Evolutionary conservation across 2,329 filamentous ascomycete genomes (phyloP).

Genomic region (Calonectria leucothoes): DNA sequence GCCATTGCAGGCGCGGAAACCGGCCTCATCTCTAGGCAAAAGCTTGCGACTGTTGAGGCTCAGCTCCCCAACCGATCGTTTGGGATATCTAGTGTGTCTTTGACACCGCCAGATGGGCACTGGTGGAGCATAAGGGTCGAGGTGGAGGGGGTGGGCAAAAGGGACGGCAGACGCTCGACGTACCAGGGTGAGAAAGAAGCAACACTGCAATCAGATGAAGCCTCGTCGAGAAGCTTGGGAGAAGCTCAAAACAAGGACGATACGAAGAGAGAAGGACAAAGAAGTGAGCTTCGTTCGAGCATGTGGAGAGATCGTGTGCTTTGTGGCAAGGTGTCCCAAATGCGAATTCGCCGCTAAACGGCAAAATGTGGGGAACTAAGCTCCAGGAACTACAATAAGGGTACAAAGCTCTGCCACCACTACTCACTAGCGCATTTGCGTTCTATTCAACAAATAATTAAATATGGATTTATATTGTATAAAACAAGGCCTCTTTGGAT

Average conservation of each 20-base stretch:
- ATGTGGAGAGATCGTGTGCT: constrained; percentile 44
- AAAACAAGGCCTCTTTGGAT: no score
- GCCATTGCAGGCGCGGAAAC: not conserved
- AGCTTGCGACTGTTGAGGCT: constrained; percentile 14
- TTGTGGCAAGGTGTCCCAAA: constrained; percentile 51
- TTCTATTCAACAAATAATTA: no score
- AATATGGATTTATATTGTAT: no score
- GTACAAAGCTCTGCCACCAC: no score
- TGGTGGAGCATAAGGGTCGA: not conserved
- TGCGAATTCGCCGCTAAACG: constrained; percentile 37
- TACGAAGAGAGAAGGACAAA: constrained; percentile 16
- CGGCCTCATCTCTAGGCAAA: not conserved
- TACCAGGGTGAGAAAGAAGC: constrained; percentile 34
- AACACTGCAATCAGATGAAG: constrained; percentile 22
- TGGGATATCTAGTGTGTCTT: not conserved
- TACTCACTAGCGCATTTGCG: no score
- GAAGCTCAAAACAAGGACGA: constrained; percentile 36
- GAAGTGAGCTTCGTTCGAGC: constrained; percentile 34
- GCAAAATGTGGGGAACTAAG: constrained; percentile 40
- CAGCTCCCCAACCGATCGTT: constrained; percentile 19
- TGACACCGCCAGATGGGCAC: constrained; percentile 34
- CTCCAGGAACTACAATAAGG: constrained; percentile 37
- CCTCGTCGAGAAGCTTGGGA: constrained; percentile 35
- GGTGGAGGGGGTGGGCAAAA: not conserved
- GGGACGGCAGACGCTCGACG: constrained; percentile 15